These are phyloP conservation scores for Phytophthora pisi DNA, from an alignment of 352 stramenopile genomes.

Conservation along the genomic window DNA sequence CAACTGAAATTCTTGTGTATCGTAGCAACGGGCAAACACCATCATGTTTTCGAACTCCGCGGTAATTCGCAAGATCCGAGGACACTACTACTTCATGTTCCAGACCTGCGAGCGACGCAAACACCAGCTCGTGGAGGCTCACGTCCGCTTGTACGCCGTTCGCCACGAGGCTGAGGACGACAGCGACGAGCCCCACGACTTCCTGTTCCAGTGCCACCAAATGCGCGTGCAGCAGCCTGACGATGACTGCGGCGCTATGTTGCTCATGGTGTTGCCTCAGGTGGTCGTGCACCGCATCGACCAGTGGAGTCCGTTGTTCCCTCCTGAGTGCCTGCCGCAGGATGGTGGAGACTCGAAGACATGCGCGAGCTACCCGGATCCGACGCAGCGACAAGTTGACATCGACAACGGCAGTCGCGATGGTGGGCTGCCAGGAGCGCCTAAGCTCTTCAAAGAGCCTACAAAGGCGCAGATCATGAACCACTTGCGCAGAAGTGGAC, in stretches of 20 bases:
- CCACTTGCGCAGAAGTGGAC: conserved; percentile 66
- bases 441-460: conserved; percentile 57
- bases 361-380: conserved; percentile 69
- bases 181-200: conserved; percentile 42
- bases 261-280: conserved; percentile 85
- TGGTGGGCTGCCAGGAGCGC: conserved; percentile 32
- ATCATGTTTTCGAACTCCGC: conserved; percentile 88
- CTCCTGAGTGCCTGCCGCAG: conserved; percentile 69
- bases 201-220: conserved; percentile 79
- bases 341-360: conserved; percentile 57
- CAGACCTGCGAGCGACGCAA: conserved; percentile 90
- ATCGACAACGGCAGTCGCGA: conserved; percentile 89
- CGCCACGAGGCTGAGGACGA: conserved; percentile 67
- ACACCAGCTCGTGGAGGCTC: conserved; percentile 87
- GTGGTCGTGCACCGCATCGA: conserved; percentile 88
- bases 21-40: conserved; percentile 80
- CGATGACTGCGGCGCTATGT: conserved; percentile 78
- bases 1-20: conserved; percentile 2
- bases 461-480: conserved; percentile 76
- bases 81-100: conserved; percentile 93
- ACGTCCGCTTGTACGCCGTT: conserved; percentile 86
- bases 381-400: conserved; percentile 72
- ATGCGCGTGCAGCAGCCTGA: conserved; percentile 91
- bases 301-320: conserved; percentile 84
- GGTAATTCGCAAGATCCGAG: conserved; percentile 90